Evolutionary conservation across 495 filamentous ascomycete genomes (phyloP).

Genomic region (Antarctomyces pellizariae): DNA sequence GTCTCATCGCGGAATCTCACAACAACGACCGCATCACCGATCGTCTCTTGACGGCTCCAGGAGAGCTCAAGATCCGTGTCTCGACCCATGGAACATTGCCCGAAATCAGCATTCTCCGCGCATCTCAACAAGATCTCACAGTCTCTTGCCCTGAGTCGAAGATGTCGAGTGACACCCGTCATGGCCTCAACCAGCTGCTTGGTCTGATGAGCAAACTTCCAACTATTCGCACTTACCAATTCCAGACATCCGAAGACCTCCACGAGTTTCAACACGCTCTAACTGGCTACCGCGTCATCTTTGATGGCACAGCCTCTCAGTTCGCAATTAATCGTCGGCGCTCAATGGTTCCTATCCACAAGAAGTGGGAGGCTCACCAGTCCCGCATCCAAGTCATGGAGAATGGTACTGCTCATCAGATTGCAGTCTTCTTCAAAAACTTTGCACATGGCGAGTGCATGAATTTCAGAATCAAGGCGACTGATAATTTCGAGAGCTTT

Average conservation of each 20-base stretch:
- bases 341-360: slow-evolving; percentile 74
- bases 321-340: slow-evolving; percentile 68
- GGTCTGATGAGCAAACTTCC: slow-evolving; percentile 14
- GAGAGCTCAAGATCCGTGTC: slow-evolving; percentile 36
- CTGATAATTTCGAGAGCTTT: slow-evolving; percentile 54
- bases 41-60: slow-evolving; percentile 51
- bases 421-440: slow-evolving; percentile 64
- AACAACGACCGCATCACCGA: slow-evolving; percentile 50
- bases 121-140: slow-evolving; percentile 42
- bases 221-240: slow-evolving; percentile 30
- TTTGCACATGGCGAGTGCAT: slow-evolving; percentile 68
- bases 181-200: slow-evolving; percentile 29
- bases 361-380: slow-evolving; percentile 61
- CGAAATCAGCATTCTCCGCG: slow-evolving; percentile 37
- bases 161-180: slow-evolving; percentile 27
- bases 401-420: slow-evolving; percentile 44
- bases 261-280: slow-evolving; percentile 55
- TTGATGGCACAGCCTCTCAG: slow-evolving; percentile 44
- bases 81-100: slow-evolving; percentile 36
- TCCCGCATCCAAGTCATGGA: slow-evolving; percentile 60
- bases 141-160: slow-evolving; percentile 42
- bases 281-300: slow-evolving; percentile 54
- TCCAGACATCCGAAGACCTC: slow-evolving; percentile 31
- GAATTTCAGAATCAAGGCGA: slow-evolving; percentile 63
- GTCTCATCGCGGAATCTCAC: slow-evolving; percentile 37